Conservation (phyloP, 208 protist genomes). For the Spongospora subterranea region DNA sequence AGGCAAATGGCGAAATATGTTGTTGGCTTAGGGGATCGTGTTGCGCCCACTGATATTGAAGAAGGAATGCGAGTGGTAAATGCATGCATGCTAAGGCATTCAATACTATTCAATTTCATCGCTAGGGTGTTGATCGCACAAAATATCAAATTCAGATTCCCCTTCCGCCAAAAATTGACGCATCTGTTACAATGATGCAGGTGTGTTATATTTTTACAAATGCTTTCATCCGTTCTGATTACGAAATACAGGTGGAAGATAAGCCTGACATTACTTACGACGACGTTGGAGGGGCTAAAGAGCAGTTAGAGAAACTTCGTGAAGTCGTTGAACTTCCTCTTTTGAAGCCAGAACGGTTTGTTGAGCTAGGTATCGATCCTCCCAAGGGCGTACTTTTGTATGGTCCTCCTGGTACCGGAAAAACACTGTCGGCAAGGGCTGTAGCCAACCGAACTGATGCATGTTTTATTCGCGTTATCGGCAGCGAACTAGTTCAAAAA, state of each 20-base stretch:
- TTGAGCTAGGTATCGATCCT: conserved; percentile 98
- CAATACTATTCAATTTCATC: conserved; percentile 62
- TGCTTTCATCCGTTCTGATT: neutral
- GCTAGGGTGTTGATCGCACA: conserved; percentile 87
- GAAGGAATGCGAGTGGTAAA: conserved; percentile 99
- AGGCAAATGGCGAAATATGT: conserved; percentile 98
- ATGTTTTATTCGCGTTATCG: conserved; percentile 99
- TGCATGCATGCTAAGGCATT: conserved; percentile 17
- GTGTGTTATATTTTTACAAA: conserved; percentile 65
- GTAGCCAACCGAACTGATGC: conserved; percentile 99
- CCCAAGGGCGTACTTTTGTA: conserved; percentile 99
- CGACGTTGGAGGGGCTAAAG: conserved; percentile 99
- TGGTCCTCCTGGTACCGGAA: conserved; percentile 98
- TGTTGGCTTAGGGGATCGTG: conserved; percentile 96
- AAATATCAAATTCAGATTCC: conserved; percentile 99
- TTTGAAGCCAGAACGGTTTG: conserved; percentile 97
- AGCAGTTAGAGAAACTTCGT: conserved; percentile 98
- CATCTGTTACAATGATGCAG: conserved; percentile 99
- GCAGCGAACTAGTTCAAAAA: conserved; percentile 98
- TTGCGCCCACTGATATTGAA: conserved; percentile 99
- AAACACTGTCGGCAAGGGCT: conserved; percentile 98
- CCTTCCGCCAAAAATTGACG: conserved; percentile 99
- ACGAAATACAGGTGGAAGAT: conserved; percentile 79
- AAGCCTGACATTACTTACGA: conserved; percentile 99
- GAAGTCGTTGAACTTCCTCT: conserved; percentile 99